A percentile compares a stretch with the other conserved stretches of the same genome.
Conservation (phyloP, 345 rosid species). For the Hibiscus trionum region DNA sequence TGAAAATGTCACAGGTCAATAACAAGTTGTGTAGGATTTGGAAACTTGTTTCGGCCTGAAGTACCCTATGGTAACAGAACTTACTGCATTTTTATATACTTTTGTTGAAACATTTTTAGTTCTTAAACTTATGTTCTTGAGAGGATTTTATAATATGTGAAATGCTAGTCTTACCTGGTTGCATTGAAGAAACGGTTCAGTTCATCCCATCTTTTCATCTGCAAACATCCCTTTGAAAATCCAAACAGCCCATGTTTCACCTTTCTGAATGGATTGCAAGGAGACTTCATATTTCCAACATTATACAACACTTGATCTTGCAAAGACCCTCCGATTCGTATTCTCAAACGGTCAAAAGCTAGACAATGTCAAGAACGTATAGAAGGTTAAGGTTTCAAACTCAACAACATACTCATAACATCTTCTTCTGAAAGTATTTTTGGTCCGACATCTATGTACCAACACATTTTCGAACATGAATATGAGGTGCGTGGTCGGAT, state of each 20-base stretch:
- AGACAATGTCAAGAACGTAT: slow-evolving; percentile 11
- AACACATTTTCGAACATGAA: not conserved
- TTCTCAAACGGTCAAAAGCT: slow-evolving; percentile 77
- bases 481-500: not conserved
- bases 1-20: not conserved
- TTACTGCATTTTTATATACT: not conserved
- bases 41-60: not conserved
- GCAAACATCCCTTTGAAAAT: slow-evolving; percentile 90
- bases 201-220: slow-evolving; percentile 87
- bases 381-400: not conserved
- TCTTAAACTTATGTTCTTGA: not conserved
- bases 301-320: slow-evolving; percentile 80
- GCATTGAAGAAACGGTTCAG: slow-evolving; percentile 49
- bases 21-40: not conserved
- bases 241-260: slow-evolving; percentile 67
- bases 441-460: not conserved
- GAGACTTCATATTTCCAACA: slow-evolving; percentile 48
- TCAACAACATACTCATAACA: not conserved
- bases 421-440: not conserved
- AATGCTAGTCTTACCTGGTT: slow-evolving; percentile 50
- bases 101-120: not conserved
- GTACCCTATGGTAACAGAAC: not conserved
- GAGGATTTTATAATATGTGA: not conserved
- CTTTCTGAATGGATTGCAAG: slow-evolving; percentile 65
- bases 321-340: slow-evolving; percentile 91